Conservation (phyloP, 352 stramenopile genomes). For the Aphanomyces astaci region DNA sequence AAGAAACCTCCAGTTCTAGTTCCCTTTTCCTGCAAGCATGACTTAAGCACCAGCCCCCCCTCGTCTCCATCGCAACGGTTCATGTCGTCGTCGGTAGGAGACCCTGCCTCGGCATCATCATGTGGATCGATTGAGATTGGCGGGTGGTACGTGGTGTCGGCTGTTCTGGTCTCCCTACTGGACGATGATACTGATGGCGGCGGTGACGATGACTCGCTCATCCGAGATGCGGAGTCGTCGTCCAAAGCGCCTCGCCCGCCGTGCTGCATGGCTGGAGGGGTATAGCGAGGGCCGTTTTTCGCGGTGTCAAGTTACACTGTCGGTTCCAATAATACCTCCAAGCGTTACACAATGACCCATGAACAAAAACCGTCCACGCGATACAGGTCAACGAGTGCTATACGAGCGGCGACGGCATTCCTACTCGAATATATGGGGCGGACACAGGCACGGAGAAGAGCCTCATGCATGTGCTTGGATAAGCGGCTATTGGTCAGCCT, state of each 20-base stretch:
- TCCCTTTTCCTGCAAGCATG: constrained; percentile 1
- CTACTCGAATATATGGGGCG: too few species aligned
- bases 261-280: constrained; percentile 4
- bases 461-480: too few species aligned
- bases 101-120: background rate
- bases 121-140: too few species aligned
- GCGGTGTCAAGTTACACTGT: background rate
- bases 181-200: background rate
- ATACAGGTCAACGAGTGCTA: background rate
- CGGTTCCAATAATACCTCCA: background rate
- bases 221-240: background rate
- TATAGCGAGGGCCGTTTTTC: constrained; percentile 1
- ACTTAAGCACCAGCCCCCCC: background rate
- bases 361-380: background rate
- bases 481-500: too few species aligned
- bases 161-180: background rate
- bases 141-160: too few species aligned
- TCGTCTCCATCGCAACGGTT: background rate
- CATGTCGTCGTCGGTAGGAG: background rate
- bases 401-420: background rate
- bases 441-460: too few species aligned
- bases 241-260: background rate
- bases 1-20: background rate
- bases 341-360: background rate
- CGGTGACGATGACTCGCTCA: background rate